These are phyloP conservation scores for Usnea hakonensis DNA, from an alignment of 495 filamentous ascomycete genomes.

Conservation along the genomic window DNA sequence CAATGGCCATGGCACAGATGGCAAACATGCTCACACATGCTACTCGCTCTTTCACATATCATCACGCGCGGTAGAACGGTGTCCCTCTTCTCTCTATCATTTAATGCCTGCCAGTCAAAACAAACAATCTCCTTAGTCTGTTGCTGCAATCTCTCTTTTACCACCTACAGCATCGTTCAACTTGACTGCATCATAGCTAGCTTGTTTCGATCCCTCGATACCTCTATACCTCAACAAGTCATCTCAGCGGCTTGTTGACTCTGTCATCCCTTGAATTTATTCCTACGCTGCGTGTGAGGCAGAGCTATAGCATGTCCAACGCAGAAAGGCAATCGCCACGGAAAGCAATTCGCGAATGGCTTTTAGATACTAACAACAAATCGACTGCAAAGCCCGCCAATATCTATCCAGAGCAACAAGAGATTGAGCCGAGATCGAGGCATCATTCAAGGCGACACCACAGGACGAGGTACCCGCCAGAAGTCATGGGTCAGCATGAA, in stretches of 20 bases:
- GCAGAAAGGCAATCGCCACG: slow-evolving; percentile 17
- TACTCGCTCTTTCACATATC: not conserved
- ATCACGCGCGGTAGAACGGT: not conserved
- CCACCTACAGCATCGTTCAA: not conserved
- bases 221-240: not conserved
- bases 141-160: not conserved
- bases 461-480: not conserved
- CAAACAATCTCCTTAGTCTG: not conserved
- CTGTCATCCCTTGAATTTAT: not conserved
- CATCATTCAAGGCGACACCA: not conserved
- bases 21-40: not conserved
- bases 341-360: slow-evolving; percentile 19
- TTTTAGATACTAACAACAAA: not conserved
- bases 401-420: not conserved
- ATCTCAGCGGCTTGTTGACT: not conserved
- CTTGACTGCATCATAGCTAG: not conserved
- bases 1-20: not conserved
- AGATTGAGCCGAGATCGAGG: not conserved
- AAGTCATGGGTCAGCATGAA: not conserved
- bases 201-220: not conserved
- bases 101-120: not conserved
- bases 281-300: not conserved
- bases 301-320: slow-evolving; percentile 4
- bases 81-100: not conserved
- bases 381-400: not conserved